phyloP scores from a whole-genome alignment of 2,329 filamentous ascomycete genomes.

The Xylaria sp. region DNA sequence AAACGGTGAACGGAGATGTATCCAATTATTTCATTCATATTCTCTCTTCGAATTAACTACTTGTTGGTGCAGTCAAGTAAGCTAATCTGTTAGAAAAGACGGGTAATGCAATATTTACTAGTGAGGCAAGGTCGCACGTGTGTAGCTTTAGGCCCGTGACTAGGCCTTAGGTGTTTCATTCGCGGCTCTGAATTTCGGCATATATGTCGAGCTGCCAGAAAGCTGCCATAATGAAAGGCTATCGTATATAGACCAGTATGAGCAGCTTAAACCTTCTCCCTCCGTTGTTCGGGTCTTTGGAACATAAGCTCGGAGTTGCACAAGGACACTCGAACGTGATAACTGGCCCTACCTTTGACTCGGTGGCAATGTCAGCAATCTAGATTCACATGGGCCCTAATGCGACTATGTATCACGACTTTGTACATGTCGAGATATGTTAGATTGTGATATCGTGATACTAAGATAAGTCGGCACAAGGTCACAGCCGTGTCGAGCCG shows the following conservation, averaged over 20 bases:
- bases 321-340: not conserved
- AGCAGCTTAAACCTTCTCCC: not conserved
- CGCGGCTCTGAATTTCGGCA: not conserved
- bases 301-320: slow-evolving; percentile 1
- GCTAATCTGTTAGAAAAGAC: not conserved
- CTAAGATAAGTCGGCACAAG: not conserved
- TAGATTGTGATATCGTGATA: slow-evolving; percentile 1
- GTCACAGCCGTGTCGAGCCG: slow-evolving; percentile 2
- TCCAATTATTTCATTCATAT: not conserved
- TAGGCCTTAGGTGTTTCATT: not conserved
- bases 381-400: not conserved
- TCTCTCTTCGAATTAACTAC: not conserved
- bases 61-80: not conserved
- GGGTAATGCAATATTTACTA: not conserved
- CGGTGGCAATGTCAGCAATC: not conserved
- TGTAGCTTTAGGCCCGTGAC: not conserved
- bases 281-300: not conserved
- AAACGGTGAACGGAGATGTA: too few relatives aligned
- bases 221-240: not conserved
- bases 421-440: not conserved
- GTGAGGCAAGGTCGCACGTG: not conserved
- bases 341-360: not conserved
- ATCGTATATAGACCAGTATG: not conserved
- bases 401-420: slow-evolving; percentile 1
- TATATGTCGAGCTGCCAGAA: not conserved